phyloP scores from a whole-genome alignment of 2,329 filamentous ascomycete species.

The Hymenoscyphus repandus region DNA sequence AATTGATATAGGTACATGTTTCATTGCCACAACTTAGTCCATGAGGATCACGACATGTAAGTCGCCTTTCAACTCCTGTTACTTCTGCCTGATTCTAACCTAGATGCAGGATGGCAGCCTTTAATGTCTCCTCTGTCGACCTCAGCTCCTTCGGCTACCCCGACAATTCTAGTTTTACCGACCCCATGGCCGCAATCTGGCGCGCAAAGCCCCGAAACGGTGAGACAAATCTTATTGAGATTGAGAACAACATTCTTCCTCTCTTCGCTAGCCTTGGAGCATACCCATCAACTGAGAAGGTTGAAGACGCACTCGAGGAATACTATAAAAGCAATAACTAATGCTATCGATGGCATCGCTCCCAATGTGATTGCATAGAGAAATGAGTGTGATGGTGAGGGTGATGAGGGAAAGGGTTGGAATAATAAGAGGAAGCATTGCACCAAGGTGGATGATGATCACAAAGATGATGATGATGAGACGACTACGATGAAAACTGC shows the following conservation, averaged over 20 bases:
- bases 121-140: constrained; percentile 21
- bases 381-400: not conserved
- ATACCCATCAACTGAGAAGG: constrained; percentile 12
- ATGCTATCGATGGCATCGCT: not conserved
- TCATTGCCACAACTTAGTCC: constrained; percentile 32
- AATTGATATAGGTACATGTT: no score
- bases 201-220: constrained; percentile 17
- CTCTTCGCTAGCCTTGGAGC: constrained; percentile 19
- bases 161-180: constrained; percentile 17
- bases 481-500: no score
- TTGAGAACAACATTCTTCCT: constrained; percentile 7
- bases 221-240: constrained; percentile 8
- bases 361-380: not conserved
- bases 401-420: no score
- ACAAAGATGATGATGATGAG: no score
- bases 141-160: constrained; percentile 18
- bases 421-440: no score
- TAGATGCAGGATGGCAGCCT: constrained; percentile 11
- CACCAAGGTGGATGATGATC: no score
- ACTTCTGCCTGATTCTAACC: not conserved
- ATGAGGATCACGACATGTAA: constrained; percentile 30
- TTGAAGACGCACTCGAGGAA: constrained; percentile 8
- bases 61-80: no score
- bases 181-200: constrained; percentile 22
- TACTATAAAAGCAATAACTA: constrained; percentile 1